phyloP scores from a whole-genome alignment of 176 grass and related monocot genomes.

The Carex pumila region DNA sequence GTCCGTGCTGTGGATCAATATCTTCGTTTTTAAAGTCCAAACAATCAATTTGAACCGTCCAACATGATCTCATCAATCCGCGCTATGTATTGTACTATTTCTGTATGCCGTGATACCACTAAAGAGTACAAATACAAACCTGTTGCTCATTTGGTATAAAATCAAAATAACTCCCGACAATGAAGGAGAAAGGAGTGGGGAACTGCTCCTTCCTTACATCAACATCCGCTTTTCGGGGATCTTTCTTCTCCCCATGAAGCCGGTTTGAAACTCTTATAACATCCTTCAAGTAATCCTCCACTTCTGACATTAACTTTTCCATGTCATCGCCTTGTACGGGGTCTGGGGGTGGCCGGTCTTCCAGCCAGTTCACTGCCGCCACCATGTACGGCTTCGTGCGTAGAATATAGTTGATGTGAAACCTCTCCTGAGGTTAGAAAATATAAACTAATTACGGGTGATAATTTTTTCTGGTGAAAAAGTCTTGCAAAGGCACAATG shows the following conservation, averaged over 20 bases:
- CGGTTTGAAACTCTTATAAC: slow-evolving; percentile 94
- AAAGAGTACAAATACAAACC: slow-evolving; percentile 8
- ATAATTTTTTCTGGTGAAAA: background rate
- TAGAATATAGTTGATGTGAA: slow-evolving; percentile 58
- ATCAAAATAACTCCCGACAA: slow-evolving; percentile 87
- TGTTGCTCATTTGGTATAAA: slow-evolving; percentile 87
- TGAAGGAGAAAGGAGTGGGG: slow-evolving; percentile 98
- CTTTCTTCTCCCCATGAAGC: slow-evolving; percentile 76
- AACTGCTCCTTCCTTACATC: slow-evolving; percentile 75
- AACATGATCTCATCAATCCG: no score
- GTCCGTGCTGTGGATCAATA: no score
- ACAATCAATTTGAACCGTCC: no score
- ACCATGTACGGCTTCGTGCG: slow-evolving; percentile 89
- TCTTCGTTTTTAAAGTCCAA: no score
- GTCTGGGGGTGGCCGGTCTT: slow-evolving; percentile 78
- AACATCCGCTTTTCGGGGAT: slow-evolving; percentile 64
- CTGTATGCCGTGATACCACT: background rate
- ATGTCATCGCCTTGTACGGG: slow-evolving; percentile 47
- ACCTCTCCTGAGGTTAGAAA: slow-evolving; percentile 43
- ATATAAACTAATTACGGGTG: background rate
- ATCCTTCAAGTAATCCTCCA: slow-evolving; percentile 81
- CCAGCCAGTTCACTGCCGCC: slow-evolving; percentile 88
- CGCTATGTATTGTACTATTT: background rate
- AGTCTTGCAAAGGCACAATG: background rate
- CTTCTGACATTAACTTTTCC: slow-evolving; percentile 68